phyloP scores from a whole-genome alignment of 208 protist genomes.

The Strigomonas culicis region DNA sequence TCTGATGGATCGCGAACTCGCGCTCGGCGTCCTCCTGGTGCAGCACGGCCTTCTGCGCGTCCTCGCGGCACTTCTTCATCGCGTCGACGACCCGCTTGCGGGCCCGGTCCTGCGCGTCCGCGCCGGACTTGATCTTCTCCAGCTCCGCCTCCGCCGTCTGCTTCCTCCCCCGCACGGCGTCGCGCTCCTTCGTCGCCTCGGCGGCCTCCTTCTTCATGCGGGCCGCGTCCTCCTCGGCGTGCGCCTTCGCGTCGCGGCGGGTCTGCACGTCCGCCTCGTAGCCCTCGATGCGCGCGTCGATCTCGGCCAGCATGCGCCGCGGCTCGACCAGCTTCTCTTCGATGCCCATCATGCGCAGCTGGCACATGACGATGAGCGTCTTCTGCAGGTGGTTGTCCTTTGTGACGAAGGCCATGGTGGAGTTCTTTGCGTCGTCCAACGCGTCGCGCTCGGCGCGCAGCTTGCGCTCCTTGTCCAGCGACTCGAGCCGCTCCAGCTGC shows the following conservation, averaged over 20 bases:
- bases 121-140: slow-evolving; percentile 69
- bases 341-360: slow-evolving; percentile 78
- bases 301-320: slow-evolving; percentile 51
- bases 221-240: slow-evolving; percentile 45
- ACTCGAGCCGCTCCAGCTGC: slow-evolving; percentile 91
- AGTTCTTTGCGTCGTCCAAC: slow-evolving; percentile 93
- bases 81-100: slow-evolving; percentile 71
- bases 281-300: slow-evolving; percentile 56
- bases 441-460: slow-evolving; percentile 93
- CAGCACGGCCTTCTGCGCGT: slow-evolving; percentile 62
- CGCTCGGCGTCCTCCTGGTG: slow-evolving; percentile 84
- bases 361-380: slow-evolving; percentile 89
- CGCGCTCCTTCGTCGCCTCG: slow-evolving; percentile 51
- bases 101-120: slow-evolving; percentile 55
- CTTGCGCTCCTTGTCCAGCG: slow-evolving; percentile 92
- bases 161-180: slow-evolving; percentile 50
- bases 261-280: slow-evolving; percentile 54
- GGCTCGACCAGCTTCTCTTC: slow-evolving; percentile 78
- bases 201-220: slow-evolving; percentile 66
- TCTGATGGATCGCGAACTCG: slow-evolving; percentile 75
- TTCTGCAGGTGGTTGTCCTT: slow-evolving; percentile 93
- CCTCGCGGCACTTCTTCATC: slow-evolving; percentile 83
- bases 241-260: slow-evolving; percentile 30
- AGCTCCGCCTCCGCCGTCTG: slow-evolving; percentile 64
- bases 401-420: slow-evolving; percentile 92